Base-by-base conservation (phyloP, 371 early-diverging fungal genomes). In the Funneliformis caledonium region DNA sequence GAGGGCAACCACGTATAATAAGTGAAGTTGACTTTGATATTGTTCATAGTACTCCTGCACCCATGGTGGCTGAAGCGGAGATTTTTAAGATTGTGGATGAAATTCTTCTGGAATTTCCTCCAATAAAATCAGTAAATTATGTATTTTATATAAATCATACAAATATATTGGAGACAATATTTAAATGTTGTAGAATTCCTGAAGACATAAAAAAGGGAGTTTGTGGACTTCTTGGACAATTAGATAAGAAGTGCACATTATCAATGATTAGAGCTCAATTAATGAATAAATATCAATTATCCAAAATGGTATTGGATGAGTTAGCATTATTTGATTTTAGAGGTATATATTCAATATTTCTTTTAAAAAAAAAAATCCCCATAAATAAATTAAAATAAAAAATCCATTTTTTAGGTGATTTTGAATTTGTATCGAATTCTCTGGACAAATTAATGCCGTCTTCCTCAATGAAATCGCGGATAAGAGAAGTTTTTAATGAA, bases 11-110 rank as follows among this genome's bases (percentile, higher is more conserved):
- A 1, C 88, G 92, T 72, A 86, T 90, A 4, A 91, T 93, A 0
- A 82, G 91, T 50, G 96, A 96, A 82, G 96, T 93, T 45, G 96
- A 96, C 78, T 97, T 98, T 87, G 98, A 98, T 81, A 95, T 97
- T 50, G 94, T 97, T 6, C 92, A 92, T 64, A 89, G 88, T 69
- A 87, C 89, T 9, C 85, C 89, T 5, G 86, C 89, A 4, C 82
- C 86, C 9, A 93, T 96, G 89, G 92, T 91, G 9, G 90, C 96
- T 0, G 98, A 97, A 72, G 97, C 97, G 1, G 98, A 98, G 83
- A 92, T 97, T 1, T 84, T 98, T 22, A 92, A 94, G 59, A 93
- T 96, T 1, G 94, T 93, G 10, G 92, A 93, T 73, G 97, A 97
- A 85, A 89, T 97, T 1, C 81, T 97, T 47, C 93, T 94, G 74